phyloP scores from a whole-genome alignment of 129 eudicot species.

The Gnaphalium uliginosum region DNA sequence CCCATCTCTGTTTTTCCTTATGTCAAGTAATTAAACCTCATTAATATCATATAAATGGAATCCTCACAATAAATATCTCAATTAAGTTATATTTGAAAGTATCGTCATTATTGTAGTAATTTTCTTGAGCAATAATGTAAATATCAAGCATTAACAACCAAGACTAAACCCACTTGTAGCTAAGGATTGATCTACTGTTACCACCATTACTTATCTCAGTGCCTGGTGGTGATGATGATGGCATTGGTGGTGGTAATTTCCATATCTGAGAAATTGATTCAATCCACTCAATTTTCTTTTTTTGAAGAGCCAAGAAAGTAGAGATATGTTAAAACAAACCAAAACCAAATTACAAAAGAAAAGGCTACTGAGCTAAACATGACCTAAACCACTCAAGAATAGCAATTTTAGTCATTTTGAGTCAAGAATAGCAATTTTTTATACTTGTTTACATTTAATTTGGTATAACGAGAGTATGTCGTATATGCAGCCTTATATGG shows the following conservation, averaged over 20 bases:
- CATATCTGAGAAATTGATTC: conserved; percentile 6
- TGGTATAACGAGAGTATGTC: not conserved
- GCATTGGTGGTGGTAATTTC: not conserved
- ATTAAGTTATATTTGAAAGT: not conserved
- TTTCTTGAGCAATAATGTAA: conserved; percentile 23
- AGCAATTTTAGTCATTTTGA: not conserved
- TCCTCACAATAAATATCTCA: not conserved
- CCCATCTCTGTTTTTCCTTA: not conserved
- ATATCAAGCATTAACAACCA: conserved; percentile 16
- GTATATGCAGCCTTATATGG: not conserved
- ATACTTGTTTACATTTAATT: too few species aligned
- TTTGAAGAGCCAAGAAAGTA: too few species aligned
- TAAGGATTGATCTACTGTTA: conserved; percentile 30
- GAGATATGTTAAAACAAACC: too few species aligned
- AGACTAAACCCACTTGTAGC: conserved; percentile 31
- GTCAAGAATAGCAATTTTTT: not conserved
- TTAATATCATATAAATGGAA: not conserved
- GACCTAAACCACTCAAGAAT: too few species aligned
- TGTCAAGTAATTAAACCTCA: not conserved
- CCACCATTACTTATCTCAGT: conserved; percentile 28
- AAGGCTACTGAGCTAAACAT: too few species aligned
- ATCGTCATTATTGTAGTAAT: conserved; percentile 11
- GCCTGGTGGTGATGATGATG: not conserved
- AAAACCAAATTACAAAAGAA: too few species aligned
- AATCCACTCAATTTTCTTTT: conserved; percentile 12